These are phyloP conservation scores for Yamadazyma jaroonii DNA, from an alignment of 1,139 yeast genomes.

Conservation along the genomic window DNA sequence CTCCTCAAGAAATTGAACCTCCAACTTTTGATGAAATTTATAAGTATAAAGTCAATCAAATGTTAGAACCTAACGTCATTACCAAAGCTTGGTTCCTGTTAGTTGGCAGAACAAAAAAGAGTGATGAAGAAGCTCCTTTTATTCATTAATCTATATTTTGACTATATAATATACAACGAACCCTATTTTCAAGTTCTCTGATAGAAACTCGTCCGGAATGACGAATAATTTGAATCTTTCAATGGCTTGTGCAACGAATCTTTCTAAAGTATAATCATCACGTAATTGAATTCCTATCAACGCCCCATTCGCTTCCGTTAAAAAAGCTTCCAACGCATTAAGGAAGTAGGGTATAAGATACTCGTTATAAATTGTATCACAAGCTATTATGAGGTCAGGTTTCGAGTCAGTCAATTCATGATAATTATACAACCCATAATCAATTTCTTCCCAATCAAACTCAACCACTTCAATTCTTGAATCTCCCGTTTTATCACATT, in stretches of 20 bases:
- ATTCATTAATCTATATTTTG: slow-evolving; percentile 4
- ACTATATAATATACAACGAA: slow-evolving; percentile 43
- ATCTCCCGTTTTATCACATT: neutral
- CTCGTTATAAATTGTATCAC: slow-evolving; percentile 72
- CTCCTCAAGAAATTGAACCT: slow-evolving; percentile 40
- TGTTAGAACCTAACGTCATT: slow-evolving; percentile 13
- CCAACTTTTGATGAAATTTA: slow-evolving; percentile 33
- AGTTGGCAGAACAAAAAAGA: slow-evolving; percentile 8
- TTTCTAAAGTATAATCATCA: slow-evolving; percentile 49
- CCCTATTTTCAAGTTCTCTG: slow-evolving; percentile 32
- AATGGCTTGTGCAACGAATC: slow-evolving; percentile 35
- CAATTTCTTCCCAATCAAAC: slow-evolving; percentile 64
- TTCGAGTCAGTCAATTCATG: slow-evolving; percentile 7
- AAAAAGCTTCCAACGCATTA: slow-evolving; percentile 34
- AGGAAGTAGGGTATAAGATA: slow-evolving; percentile 54
- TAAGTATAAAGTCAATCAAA: slow-evolving; percentile 24
- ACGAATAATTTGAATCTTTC: slow-evolving; percentile 19
- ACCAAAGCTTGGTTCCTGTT: slow-evolving; percentile 5
- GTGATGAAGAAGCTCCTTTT: slow-evolving; percentile 18
- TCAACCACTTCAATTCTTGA: slow-evolving; percentile 41
- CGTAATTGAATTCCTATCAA: slow-evolving; percentile 57
- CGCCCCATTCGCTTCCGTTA: slow-evolving; percentile 32
- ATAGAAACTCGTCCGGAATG: slow-evolving; percentile 27
- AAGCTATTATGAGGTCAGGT: slow-evolving; percentile 55
- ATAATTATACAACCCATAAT: slow-evolving; percentile 27